Evolutionary conservation across 805 yeast genomes (phyloP), one percentile per base, ranked within the genome.

Genomic region (Saturnispora kantuleensis): DNA sequence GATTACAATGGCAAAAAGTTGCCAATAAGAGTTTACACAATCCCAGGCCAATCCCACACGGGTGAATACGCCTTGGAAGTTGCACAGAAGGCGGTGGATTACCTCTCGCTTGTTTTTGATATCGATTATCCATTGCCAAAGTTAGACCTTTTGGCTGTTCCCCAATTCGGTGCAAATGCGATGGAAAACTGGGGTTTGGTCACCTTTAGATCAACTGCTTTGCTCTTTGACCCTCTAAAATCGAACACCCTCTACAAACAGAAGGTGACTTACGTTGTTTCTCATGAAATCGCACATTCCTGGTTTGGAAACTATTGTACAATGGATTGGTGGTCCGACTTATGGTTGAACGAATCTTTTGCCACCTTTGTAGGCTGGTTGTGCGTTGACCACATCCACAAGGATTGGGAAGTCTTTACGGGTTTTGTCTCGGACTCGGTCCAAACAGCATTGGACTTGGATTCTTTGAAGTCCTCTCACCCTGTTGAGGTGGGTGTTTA

Each of bases 281-380:
- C 82, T 47, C 95, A 86, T 64, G 95, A 85, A 64, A 68, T 85
- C 47, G 94, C 94, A 10, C 95, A 85, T 63, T 93, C 86, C 59
- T 86, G 95, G 95, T 86, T 85, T 56, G 95, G 95, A 45, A 81
- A 86, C 62, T 72, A 82, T 54, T 90, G 84, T 49, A 86, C 95
- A 39, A 86, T 85, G 95, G 79, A 82, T 56, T 86, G 94, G 93
- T 85, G 95, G 95, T 86, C 85, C 55, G 93, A 84, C 55, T 70
- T 85, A 52, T 85, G 95, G 95, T 74, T 85, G 49, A 85, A 85
- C 58, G 95, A 85, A 65, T 93, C 94, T 11, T 85, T 85, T 65
- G 95, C 95, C 13, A 85, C 95, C 26, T 85, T 85, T 80, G 83
- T 82, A 58, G 84, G 87, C 3, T 81, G 74, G 71, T 65, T 72